These are phyloP conservation scores for Alisma plantagoaquatica DNA, from an alignment of 106 monocot species.

Conservation along the genomic window DNA sequence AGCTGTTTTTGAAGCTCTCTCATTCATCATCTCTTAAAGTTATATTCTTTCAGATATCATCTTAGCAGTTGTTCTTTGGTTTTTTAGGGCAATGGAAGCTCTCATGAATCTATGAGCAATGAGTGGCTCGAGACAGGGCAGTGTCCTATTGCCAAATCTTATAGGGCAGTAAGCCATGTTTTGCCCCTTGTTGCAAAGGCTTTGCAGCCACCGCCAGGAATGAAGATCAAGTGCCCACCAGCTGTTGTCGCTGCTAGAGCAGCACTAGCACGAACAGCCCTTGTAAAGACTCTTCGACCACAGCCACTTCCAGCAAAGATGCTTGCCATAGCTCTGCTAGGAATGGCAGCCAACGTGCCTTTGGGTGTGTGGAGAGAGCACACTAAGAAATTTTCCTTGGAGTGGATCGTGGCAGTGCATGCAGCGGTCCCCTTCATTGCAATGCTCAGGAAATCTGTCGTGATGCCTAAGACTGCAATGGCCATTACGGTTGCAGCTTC, in stretches of 20 bases:
- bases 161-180: constrained; percentile 57
- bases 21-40: too few relatives aligned
- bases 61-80: not conserved
- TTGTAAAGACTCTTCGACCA: constrained; percentile 70
- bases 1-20: too few relatives aligned
- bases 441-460: constrained; percentile 74
- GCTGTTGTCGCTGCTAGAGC: constrained; percentile 66
- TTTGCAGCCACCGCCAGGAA: constrained; percentile 60
- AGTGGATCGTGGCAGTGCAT: constrained; percentile 78
- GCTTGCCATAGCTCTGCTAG: constrained; percentile 53
- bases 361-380: constrained; percentile 91
- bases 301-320: constrained; percentile 71
- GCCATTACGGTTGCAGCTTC: constrained; percentile 72
- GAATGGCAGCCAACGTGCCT: constrained; percentile 82
- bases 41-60: too few relatives aligned
- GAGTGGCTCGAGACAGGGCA: constrained; percentile 84
- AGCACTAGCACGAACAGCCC: constrained; percentile 60
- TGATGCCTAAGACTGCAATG: constrained; percentile 95
- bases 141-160: constrained; percentile 74
- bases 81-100: too few relatives aligned
- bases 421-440: constrained; percentile 86
- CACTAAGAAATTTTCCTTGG: constrained; percentile 63
- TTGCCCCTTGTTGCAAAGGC: constrained; percentile 71
- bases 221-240: constrained; percentile 64
- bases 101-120: constrained; percentile 61